Conservation (phyloP, 257 asterid species). For the Galeopsis tetrahit region DNA sequence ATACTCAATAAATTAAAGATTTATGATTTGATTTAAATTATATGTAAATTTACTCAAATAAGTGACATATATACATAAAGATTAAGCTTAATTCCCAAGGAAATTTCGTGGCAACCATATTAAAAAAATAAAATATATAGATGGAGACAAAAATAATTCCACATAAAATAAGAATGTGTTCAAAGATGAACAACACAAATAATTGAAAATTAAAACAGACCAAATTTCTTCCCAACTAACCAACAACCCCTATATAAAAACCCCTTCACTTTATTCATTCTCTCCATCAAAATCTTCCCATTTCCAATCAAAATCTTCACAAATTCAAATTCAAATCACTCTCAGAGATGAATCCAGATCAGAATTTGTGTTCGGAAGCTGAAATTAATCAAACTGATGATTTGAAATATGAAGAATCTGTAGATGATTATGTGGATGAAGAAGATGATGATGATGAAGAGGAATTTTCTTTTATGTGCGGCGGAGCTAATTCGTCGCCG, state of each 20-base stretch:
- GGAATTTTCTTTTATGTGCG: conserved; percentile 70
- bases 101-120: conserved; percentile 24
- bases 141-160: conserved; percentile 33
- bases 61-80: neutral
- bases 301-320: conserved; percentile 19
- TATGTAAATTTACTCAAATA: no score
- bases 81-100: neutral
- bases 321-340: neutral
- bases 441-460: conserved; percentile 46
- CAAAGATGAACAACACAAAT: conserved; percentile 36
- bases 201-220: conserved; percentile 10
- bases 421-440: conserved; percentile 17
- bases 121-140: neutral
- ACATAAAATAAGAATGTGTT: conserved; percentile 36
- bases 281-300: conserved; percentile 23
- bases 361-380: conserved; percentile 19
- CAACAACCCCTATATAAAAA: conserved; percentile 32
- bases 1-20: no score
- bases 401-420: conserved; percentile 31
- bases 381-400: conserved; percentile 27
- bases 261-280: conserved; percentile 20
- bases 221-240: conserved; percentile 24
- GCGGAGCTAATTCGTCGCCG: conserved; percentile 52
- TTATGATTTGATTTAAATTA: neutral
- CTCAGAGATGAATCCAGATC: conserved; percentile 38